Evolutionary conservation across 495 filamentous ascomycete genomes (phyloP), one percentile per base, ranked within the genome.

Genomic region (Pyrenula massariospora): DNA sequence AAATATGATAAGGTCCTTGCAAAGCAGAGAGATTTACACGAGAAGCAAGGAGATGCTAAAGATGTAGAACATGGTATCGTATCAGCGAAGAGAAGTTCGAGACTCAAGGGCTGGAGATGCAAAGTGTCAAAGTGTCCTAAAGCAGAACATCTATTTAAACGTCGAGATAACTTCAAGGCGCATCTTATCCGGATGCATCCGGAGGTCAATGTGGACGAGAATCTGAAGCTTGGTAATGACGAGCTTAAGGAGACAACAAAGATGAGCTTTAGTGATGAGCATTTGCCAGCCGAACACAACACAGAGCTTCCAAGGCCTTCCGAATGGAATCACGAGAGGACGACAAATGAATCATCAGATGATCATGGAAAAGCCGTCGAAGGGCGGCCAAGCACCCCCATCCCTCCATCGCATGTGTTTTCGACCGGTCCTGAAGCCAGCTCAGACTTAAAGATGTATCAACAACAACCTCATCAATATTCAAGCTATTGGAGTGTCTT

Each of bases 101-200:
- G 71, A 53, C 95, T 91, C 61, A 75, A 74, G 23, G 82, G 77
- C 20, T 84, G 54, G 72, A 77, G 20, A 96, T 96, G 70, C 73
- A 77, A 48, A 96, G 92, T 88, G 91, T 88, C 10, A 82, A 92
- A 8, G 68, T 86, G 54, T 15, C 31, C 31, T 8, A 42, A 42
- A 15, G 31, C 31, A 8, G 31, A 15, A 42, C 31, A 42, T 42
- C 5, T 42, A 5, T 42, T 42, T 42, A 5, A 42, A 42, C 31
- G 31, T 8, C 5, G 8, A 42, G 93, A 98, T 67, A 98, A 98
- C 60, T 98, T 96, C 69, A 84, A 83, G 63, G 84, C 87, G 56
- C 93, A 98, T 62, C 75, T 95, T 49, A 78, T 77, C 56, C 81
- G 87, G n/a, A 85, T 93, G 64, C 92, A 98, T 69, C 64, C 67